Base-by-base conservation (phyloP, 768 basidiomycete species). In the Pleurotus eryngii region DNA sequence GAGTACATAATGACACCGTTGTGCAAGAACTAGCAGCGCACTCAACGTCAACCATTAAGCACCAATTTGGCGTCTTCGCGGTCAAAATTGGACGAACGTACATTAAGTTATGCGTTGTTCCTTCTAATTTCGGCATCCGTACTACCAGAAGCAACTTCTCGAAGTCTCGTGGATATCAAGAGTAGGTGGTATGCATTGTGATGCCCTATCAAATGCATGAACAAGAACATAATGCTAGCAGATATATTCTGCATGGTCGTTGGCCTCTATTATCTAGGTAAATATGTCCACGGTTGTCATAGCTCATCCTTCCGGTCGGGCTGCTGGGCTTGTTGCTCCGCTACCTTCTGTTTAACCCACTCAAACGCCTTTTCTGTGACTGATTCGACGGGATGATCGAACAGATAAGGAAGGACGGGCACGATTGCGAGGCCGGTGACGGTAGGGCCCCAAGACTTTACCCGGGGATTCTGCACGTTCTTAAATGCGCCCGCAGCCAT, bases 391-490 rank as follows among this genome's bases (percentile, higher is more conserved):
- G 90, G 90, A 63, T 89, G 85, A 70, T 92, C 90, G 65, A 82
- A 93, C 12, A 92, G 69, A 64, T 83, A 91, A 1, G 90, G 90
- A 14, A 93, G 74, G 17, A 82, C 72, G 0, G 90, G 90, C 12
- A 92, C 86, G 53, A 88, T 79, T 0, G 87, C 84, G 15, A 92
- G 71, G 35, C 90, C 90, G 8, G 87, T 87, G 38, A 80, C 58
- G 0, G 89, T 92, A 3, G 89, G 90, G 39, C 89, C 90, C 90
- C 89, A 92, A 0, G 77, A 69, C 67, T 81, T 85, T 27, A 90
- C 60, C 42, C 81, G 78, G 7, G 78, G 77, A 64, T 81, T 89
- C 56, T 80, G 71, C 30, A 76, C 77, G 57, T 83, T 83, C 45
- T 70, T 75, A 67, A 90, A 89, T 2, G 82, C 81, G 57, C 83